A percentile compares a stretch with the other conserved stretches of the same genome.
Conservation (phyloP, 257 asterid species). For the Verbascum thapsus region DNA sequence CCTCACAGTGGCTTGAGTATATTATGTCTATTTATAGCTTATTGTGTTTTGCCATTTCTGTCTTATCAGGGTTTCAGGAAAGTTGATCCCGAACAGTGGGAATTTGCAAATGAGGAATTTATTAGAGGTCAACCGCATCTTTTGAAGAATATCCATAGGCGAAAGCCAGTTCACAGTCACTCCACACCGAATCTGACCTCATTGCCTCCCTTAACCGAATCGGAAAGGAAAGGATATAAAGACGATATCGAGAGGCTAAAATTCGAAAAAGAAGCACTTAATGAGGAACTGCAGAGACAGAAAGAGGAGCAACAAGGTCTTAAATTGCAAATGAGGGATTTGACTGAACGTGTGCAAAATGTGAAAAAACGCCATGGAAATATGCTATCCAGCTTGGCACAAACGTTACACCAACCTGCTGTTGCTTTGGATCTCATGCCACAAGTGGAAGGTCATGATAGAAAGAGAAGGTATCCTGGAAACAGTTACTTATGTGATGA, state of each 20-base stretch:
- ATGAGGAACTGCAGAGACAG: slow-evolving; percentile 50
- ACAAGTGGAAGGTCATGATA: slow-evolving; percentile 45
- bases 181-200: slow-evolving; percentile 52
- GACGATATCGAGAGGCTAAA: slow-evolving; percentile 67
- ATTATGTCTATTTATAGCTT: background rate
- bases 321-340: slow-evolving; percentile 41
- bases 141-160: slow-evolving; percentile 79
- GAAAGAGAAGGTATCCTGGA: slow-evolving; percentile 74
- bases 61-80: slow-evolving; percentile 83
- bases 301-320: slow-evolving; percentile 58
- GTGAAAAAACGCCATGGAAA: slow-evolving; percentile 48
- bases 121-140: slow-evolving; percentile 74
- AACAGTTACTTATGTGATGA: slow-evolving; percentile 47
- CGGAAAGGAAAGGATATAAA: slow-evolving; percentile 66
- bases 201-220: slow-evolving; percentile 52
- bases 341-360: slow-evolving; percentile 49
- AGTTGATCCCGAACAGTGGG: slow-evolving; percentile 92
- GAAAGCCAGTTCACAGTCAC: slow-evolving; percentile 96
- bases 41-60: slow-evolving; percentile 12
- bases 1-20: slow-evolving; percentile 10
- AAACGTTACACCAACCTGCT: slow-evolving; percentile 44
- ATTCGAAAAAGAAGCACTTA: slow-evolving; percentile 55
- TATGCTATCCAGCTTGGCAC: slow-evolving; percentile 60
- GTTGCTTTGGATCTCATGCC: slow-evolving; percentile 41
- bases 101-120: slow-evolving; percentile 82